Conservation (phyloP, 768 basidiomycete species). For the Podaxis carcinomalis region DNA sequence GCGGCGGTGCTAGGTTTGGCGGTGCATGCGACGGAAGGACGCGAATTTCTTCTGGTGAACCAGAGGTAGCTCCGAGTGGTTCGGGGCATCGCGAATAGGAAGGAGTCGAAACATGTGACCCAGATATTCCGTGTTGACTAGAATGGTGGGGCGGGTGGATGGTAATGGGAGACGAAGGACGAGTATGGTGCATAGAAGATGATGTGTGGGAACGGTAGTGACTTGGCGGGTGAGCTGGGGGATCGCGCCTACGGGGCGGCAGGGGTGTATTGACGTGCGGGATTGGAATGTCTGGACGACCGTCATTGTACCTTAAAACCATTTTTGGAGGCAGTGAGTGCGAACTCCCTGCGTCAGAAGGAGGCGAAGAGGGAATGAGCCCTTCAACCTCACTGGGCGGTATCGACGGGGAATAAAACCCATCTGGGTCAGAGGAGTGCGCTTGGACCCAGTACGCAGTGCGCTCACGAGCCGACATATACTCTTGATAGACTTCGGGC, state of each 20-base stretch:
- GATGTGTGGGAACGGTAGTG: constrained; percentile 17
- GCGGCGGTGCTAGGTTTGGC: constrained; percentile 15
- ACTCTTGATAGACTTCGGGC: constrained; percentile 55
- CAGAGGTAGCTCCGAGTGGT: constrained; percentile 11
- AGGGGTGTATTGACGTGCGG: constrained; percentile 31
- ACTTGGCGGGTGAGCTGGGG: constrained; percentile 1
- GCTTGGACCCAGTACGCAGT: constrained; percentile 60
- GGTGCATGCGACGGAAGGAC: constrained; percentile 47
- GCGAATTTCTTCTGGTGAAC: constrained; percentile 56
- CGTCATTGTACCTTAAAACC: constrained; percentile 65
- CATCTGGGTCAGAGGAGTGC: constrained; percentile 31
- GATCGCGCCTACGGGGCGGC: constrained; percentile 16
- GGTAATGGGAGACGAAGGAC: constrained; percentile 1
- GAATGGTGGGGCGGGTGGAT: constrained; percentile 28
- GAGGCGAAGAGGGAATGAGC: constrained; percentile 34
- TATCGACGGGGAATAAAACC: constrained; percentile 54
- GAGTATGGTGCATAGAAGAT: constrained; percentile 18
- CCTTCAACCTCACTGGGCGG: constrained; percentile 49
- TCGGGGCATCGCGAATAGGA: constrained; percentile 25
- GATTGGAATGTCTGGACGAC: constrained; percentile 61
- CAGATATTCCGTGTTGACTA: constrained; percentile 26
- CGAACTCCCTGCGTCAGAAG: constrained; percentile 46
- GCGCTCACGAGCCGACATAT: constrained; percentile 54
- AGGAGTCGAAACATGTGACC: constrained; percentile 23
- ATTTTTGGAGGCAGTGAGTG: constrained; percentile 65